Evolutionary conservation across 768 basidiomycete species (phyloP).

Genomic region (Calocybe indica): DNA sequence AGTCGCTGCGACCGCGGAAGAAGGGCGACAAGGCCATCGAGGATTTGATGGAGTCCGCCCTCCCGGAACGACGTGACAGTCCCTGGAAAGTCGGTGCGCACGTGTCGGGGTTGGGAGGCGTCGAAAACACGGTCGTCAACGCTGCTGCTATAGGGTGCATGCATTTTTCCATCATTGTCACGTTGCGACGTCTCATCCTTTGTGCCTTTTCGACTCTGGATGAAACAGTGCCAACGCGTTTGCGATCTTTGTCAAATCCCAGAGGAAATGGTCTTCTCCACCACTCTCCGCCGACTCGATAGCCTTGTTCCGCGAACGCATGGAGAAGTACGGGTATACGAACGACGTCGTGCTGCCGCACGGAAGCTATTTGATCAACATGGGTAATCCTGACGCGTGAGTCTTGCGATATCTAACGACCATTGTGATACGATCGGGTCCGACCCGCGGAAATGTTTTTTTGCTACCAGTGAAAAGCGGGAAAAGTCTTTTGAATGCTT

Average conservation of each 20-base stretch:
- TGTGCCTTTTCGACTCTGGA: neutral
- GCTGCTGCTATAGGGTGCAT: conserved; percentile 65
- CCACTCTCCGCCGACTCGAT: conserved; percentile 49
- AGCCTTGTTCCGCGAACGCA: conserved; percentile 49
- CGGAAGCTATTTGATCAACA: conserved; percentile 81
- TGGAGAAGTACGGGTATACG: conserved; percentile 58
- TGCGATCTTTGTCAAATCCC: conserved; percentile 80
- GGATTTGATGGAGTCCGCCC: neutral
- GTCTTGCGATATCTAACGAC: conserved; percentile 16
- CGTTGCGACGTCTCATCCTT: neutral
- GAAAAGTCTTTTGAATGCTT: conserved; percentile 76
- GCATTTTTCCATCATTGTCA: neutral
- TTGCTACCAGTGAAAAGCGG: conserved; percentile 45
- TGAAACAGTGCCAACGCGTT: conserved; percentile 67
- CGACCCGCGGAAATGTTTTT: neutral
- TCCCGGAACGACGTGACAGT: conserved; percentile 26
- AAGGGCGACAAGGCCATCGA: no score
- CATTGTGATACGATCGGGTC: neutral
- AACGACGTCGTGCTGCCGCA: conserved; percentile 69
- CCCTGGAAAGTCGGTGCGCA: conserved; percentile 79
- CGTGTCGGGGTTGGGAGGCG: conserved; percentile 75
- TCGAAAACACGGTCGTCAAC: conserved; percentile 66
- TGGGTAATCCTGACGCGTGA: conserved; percentile 73
- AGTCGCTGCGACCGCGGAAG: no score
- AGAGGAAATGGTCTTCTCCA: conserved; percentile 73